Conservation (phyloP, 371 early-diverging fungal genomes). For the Chytridiales sp. region DNA sequence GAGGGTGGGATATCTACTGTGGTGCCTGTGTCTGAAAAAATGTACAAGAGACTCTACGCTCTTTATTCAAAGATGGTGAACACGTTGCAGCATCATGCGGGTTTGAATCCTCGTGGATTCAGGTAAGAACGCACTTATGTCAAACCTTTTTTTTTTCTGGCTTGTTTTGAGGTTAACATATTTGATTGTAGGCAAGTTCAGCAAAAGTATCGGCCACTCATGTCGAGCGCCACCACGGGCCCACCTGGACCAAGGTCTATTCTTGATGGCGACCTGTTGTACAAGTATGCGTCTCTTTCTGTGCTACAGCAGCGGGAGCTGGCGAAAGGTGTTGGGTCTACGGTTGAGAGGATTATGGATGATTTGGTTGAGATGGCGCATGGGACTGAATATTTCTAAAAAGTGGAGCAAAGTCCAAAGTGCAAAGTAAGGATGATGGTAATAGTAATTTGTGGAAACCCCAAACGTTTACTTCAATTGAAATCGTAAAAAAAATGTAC, state of each 20-base stretch:
- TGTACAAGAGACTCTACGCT: slow-evolving; percentile 80
- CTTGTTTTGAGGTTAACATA: not conserved
- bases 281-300: slow-evolving; percentile 68
- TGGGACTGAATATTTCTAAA: slow-evolving; percentile 73
- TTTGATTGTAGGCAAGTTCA: slow-evolving; percentile 33
- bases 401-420: not conserved
- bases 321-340: slow-evolving; percentile 86
- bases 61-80: slow-evolving; percentile 78
- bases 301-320: slow-evolving; percentile 74
- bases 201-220: slow-evolving; percentile 18
- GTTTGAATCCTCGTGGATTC: slow-evolving; percentile 89
- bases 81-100: slow-evolving; percentile 78
- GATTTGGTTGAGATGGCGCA: slow-evolving; percentile 72
- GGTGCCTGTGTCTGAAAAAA: slow-evolving; percentile 85
- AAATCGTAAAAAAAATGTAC: not conserved
- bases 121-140: slow-evolving; percentile 30
- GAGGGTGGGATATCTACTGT: slow-evolving; percentile 73
- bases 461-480: not conserved
- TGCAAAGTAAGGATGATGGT: too few species aligned
- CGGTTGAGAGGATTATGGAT: slow-evolving; percentile 75
- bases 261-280: slow-evolving; percentile 85
- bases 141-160: slow-evolving; percentile 3
- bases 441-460: not conserved
- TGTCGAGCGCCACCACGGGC: slow-evolving; percentile 33
- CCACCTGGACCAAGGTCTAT: slow-evolving; percentile 51